phyloP scores from a whole-genome alignment of 495 filamentous ascomycete species.

The Chaetomidium leptoderma region DNA sequence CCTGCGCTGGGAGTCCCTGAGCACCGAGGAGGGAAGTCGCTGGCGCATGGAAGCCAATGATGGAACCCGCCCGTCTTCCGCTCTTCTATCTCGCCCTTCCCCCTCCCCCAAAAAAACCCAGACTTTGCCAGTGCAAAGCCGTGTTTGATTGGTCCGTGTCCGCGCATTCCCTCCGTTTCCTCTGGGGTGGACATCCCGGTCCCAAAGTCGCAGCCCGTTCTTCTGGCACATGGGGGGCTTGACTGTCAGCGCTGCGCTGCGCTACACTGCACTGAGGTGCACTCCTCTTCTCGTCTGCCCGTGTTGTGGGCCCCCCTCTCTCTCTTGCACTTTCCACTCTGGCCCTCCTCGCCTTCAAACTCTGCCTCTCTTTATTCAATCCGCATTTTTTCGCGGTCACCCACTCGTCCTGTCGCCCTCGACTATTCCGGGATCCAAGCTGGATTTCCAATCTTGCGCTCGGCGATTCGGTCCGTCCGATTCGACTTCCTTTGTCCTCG shows the following conservation, averaged over 20 bases:
- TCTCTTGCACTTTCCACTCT: conserved; percentile 30
- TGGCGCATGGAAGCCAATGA: neutral
- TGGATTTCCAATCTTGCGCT: conserved; percentile 23
- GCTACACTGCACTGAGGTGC: no score
- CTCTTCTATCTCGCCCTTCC: no score
- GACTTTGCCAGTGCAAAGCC: conserved; percentile 13
- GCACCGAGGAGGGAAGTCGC: neutral
- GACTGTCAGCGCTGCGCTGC: conserved; percentile 19
- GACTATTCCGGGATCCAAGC: conserved; percentile 16
- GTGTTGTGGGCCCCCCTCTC: conserved; percentile 31
- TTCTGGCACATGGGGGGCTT: conserved; percentile 14
- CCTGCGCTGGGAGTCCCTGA: neutral
- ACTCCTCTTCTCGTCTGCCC: conserved; percentile 20
- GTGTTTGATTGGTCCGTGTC: conserved; percentile 23
- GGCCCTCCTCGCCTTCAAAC: conserved; percentile 33
- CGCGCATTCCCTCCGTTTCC: conserved; percentile 13
- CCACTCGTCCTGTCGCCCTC: conserved; percentile 25
- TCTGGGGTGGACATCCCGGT: conserved; percentile 14
- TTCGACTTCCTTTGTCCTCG: conserved; percentile 33
- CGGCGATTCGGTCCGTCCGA: conserved; percentile 17
- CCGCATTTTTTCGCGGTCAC: conserved; percentile 30
- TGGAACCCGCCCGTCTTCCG: neutral
- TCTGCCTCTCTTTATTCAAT: conserved; percentile 31
- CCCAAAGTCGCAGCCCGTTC: conserved; percentile 22
- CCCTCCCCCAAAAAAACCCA: neutral